A percentile compares a stretch with the other conserved stretches of the same genome.
phyloP scores from a whole-genome alignment of 2,329 filamentous ascomycete genomes.

The Colletotrichum godetiae region DNA sequence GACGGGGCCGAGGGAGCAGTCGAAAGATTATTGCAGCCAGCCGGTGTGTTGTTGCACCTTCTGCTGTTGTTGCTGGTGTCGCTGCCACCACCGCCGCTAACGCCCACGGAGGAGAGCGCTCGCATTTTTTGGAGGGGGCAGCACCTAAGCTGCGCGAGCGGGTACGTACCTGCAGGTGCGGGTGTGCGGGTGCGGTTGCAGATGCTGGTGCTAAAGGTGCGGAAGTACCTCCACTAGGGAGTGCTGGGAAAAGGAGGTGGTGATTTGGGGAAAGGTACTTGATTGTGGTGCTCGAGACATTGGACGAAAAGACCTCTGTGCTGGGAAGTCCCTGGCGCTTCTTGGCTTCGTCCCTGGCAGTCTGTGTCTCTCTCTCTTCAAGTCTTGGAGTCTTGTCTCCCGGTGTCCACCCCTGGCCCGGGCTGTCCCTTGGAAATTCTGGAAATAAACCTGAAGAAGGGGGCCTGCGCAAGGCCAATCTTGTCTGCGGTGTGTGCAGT shows the following conservation, averaged over 20 bases:
- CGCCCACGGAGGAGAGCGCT: conserved; percentile 15
- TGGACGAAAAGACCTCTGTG: conserved; percentile 12
- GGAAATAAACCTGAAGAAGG: conserved; percentile 6
- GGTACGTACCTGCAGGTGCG: neutral
- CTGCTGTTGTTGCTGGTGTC: neutral
- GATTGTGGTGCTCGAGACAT: conserved; percentile 18
- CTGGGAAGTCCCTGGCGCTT: conserved; percentile 10
- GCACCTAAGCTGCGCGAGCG: neutral
- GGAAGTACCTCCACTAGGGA: neutral
- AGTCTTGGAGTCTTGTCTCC: neutral
- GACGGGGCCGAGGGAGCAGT: conserved; percentile 1
- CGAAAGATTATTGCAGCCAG: conserved; percentile 21
- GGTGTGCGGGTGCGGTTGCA: neutral
- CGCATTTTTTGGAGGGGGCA: conserved; percentile 13
- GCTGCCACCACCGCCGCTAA: neutral
- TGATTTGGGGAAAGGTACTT: conserved; percentile 6
- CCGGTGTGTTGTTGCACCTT: neutral
- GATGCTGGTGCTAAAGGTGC: too few species aligned
- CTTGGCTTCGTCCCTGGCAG: neutral
- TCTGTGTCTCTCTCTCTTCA: too few species aligned
- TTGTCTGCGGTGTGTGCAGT: conserved; percentile 14
- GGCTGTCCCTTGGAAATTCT: neutral
- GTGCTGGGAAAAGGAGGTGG: neutral
- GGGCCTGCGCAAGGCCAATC: conserved; percentile 11
- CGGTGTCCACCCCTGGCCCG: neutral